Base-by-base conservation (phyloP, 2,329 filamentous ascomycete genomes). In the Arachnomyces sp. region DNA sequence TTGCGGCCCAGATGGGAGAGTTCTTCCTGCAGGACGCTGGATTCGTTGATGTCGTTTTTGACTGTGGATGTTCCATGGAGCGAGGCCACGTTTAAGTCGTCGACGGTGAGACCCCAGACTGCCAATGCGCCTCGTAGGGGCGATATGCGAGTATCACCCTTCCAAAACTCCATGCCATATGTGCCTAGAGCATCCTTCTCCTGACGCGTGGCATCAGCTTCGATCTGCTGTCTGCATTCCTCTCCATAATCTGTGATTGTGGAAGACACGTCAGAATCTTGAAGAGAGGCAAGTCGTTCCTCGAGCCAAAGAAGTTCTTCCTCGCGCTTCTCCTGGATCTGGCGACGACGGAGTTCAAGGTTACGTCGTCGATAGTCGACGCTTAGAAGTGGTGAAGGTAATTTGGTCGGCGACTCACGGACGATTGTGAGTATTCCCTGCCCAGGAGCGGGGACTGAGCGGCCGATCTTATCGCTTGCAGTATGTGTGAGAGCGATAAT, bases 11-110 rank as follows among this genome's bases (percentile, higher is more conserved):
- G 81, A 61, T 98, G 93, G 54, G 82, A 81, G 66, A 98, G 79
- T 69, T 98, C 93, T 64, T 95, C 81, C 73, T 90, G 95, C 55
- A 98, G 84, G 58, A 95, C 92, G 39, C 89, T 89, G 13, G 92
- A 96, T 66, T 98, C 92, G 67, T 98, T 98, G 81, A 96, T 96
- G 73, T 98, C 92, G 65, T 98, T 98, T 53, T 92, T 92, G 60
- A 94, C 88, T 50, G 92, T 98, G 1, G 92, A 96, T 31, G 92
- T 98, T 57, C 92, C 92, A 72, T 98, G 92, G 85, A 96, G 96
- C 11, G 92, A 96, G 12, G 92, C 90, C 48, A 98, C 88, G 53
- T 76, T 84, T 28, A 98, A 79, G 56, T 98, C 92, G 58, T 98
- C 92, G 50, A 98, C 86, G 9, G 92, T 96, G 41, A 98, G 82